A percentile compares a stretch with the other conserved stretches of the same genome.
phyloP scores from a whole-genome alignment of 139 green algal species.

The Chlorella vulgaris region DNA sequence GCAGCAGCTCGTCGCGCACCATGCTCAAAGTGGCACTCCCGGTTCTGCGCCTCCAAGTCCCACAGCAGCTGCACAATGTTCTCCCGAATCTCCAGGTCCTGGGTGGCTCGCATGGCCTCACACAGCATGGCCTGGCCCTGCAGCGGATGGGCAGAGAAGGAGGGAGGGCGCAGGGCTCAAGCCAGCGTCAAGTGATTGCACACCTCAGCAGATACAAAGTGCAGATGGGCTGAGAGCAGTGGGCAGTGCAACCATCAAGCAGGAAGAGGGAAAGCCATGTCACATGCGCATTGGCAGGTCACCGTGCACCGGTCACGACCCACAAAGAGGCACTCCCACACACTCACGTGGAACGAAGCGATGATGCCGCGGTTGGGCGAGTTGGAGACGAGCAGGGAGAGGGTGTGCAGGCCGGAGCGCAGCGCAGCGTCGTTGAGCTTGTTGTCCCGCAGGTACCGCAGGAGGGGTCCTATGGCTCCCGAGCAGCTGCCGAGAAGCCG shows the following conservation, averaged over 20 bases:
- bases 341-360: conserved; percentile 18
- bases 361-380: conserved; percentile 47
- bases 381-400: conserved; percentile 45
- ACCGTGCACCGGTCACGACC: neutral
- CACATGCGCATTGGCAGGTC: neutral
- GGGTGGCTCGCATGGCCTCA: conserved; percentile 23
- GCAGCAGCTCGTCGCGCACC: neutral
- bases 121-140: conserved; percentile 39
- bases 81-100: conserved; percentile 34
- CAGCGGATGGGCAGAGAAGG: neutral
- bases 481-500: conserved; percentile 20
- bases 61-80: conserved; percentile 43
- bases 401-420: conserved; percentile 38
- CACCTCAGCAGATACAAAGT: too few relatives aligned
- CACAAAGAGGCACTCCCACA: neutral
- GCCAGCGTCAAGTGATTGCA: too few relatives aligned
- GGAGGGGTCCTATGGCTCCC: conserved; percentile 51
- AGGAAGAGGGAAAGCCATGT: too few relatives aligned
- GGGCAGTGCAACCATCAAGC: neutral
- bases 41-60: conserved; percentile 41
- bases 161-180: neutral
- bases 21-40: conserved; percentile 1
- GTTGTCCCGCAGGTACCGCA: conserved; percentile 28
- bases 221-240: neutral
- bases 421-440: conserved; percentile 31